Evolutionary conservation across 306 rosid genomes (phyloP).

Genomic region (Gleditsia sinensis): DNA sequence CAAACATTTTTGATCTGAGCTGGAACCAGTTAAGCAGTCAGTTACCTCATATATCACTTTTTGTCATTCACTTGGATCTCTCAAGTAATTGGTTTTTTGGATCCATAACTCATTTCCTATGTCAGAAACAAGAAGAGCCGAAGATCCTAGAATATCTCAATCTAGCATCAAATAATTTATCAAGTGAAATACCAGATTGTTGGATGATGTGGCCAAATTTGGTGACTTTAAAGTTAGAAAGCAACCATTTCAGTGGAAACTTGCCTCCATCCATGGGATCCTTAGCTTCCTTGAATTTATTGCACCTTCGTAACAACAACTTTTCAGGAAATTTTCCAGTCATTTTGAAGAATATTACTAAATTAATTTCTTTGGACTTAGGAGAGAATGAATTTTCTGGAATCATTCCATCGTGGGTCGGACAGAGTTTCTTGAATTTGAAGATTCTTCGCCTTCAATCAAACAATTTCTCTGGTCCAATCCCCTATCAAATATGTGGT

Average conservation of each 20-base stretch:
- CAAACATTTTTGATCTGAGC: background rate
- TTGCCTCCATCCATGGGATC: background rate
- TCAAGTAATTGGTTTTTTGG: background rate
- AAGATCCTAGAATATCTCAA: background rate
- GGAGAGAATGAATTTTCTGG: background rate
- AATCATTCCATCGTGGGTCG: conserved; percentile 19
- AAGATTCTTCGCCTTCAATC: conserved; percentile 29
- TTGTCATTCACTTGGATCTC: too few relatives aligned
- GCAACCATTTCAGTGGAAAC: background rate
- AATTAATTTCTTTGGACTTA: background rate
- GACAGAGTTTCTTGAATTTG: conserved; percentile 6
- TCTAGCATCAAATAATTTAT: background rate
- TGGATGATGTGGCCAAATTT: background rate
- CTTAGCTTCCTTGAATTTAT: background rate
- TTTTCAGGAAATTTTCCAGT: background rate
- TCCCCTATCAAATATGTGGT: conserved; percentile 28
- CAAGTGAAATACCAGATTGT: background rate
- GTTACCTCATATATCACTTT: background rate
- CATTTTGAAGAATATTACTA: background rate
- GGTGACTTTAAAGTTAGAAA: background rate
- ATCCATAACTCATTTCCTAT: background rate
- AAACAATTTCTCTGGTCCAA: conserved; percentile 20
- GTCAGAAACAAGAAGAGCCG: background rate
- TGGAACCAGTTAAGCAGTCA: conserved; percentile 2
- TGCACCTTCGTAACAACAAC: background rate